Percentiles rank a stretch among this genome's conserved stretches.
Conservation (phyloP, 2,329 filamentous ascomycete species). For the Aspergillus luchuensis region DNA sequence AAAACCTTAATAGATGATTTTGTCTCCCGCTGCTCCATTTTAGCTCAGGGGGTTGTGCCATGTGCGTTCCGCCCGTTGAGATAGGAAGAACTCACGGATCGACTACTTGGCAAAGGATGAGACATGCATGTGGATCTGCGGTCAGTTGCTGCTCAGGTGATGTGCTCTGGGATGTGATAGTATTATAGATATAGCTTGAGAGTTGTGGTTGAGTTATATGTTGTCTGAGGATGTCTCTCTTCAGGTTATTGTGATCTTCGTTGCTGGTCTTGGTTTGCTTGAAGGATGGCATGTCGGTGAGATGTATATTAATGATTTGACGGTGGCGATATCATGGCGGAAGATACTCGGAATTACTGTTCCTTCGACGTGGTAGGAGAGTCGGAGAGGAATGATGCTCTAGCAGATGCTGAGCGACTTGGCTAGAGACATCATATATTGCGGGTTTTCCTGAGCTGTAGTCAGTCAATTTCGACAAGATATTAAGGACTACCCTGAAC, state of each 20-base stretch:
- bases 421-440: neutral
- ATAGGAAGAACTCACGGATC: neutral
- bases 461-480: neutral
- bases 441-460: neutral
- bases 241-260: conserved; percentile 1
- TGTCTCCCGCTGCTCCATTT: neutral
- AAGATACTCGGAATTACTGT: neutral
- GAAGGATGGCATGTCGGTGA: neutral
- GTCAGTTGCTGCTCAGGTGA: neutral
- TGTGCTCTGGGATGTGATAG: neutral
- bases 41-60: neutral
- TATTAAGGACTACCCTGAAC: neutral
- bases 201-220: neutral
- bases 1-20: conserved; percentile 7
- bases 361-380: neutral
- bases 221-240: neutral
- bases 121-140: neutral
- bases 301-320: neutral
- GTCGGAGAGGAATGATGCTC: neutral
- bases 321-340: neutral
- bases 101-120: neutral
- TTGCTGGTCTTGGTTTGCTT: neutral
- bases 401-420: neutral
- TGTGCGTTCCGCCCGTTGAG: neutral
- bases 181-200: neutral